These are phyloP conservation scores for Dendrobium chrysotoxum DNA, from an alignment of 106 monocot genomes.

Conservation along the genomic window DNA sequence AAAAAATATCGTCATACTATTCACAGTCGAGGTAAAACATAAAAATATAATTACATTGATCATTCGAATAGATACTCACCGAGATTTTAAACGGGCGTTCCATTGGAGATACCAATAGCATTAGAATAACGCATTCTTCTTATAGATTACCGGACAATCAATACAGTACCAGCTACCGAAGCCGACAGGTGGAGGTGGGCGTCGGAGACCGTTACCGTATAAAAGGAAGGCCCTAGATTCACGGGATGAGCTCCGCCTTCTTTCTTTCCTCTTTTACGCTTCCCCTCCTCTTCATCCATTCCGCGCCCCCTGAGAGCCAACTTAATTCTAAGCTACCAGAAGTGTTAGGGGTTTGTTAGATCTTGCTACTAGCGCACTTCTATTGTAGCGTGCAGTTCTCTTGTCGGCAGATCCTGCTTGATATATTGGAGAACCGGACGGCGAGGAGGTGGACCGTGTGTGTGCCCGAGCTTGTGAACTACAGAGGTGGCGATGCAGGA, in stretches of 20 bases:
- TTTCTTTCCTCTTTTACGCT: neutral
- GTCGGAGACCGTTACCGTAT: neutral
- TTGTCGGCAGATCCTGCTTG: neutral
- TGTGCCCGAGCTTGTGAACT: neutral
- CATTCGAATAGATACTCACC: no score
- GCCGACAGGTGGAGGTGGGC: neutral
- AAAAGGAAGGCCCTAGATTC: constrained; percentile 10
- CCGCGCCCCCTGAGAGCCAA: neutral
- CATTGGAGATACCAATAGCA: no score
- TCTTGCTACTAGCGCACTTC: neutral
- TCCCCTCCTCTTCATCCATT: neutral
- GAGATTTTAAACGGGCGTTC: no score
- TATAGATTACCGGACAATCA: neutral
- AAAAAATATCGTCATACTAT: no score
- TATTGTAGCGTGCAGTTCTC: neutral
- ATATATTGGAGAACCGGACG: neutral
- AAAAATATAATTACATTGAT: no score
- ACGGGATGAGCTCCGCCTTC: neutral
- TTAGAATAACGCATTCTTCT: no score
- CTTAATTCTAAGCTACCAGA: neutral
- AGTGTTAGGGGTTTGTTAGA: neutral
- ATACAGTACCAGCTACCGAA: neutral
- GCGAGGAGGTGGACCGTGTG: neutral
- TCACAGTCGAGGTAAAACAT: no score
- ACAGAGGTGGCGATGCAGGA: neutral